These are phyloP conservation scores for Colletotrichum godetiae DNA, from an alignment of 2,329 filamentous ascomycete genomes.

Conservation along the genomic window DNA sequence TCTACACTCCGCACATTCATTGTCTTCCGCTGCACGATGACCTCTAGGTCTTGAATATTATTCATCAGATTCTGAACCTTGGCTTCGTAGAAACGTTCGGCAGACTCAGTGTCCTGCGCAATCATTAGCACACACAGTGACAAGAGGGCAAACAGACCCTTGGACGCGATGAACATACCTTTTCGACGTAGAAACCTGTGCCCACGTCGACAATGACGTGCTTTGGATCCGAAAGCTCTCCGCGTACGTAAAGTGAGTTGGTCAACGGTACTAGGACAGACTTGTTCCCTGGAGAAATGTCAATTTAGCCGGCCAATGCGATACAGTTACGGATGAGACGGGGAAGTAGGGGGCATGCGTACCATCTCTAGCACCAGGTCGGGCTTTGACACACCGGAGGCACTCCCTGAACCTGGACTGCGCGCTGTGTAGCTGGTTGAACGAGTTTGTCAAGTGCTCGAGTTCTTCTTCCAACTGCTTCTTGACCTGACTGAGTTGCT, in stretches of 20 bases:
- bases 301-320: background rate
- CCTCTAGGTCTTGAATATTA: slow-evolving; percentile 68
- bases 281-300: slow-evolving; percentile 42
- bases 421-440: slow-evolving; percentile 88
- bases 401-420: slow-evolving; percentile 95
- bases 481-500: slow-evolving; percentile 91
- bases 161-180: slow-evolving; percentile 61
- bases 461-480: slow-evolving; percentile 97
- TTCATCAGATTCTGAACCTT: slow-evolving; percentile 64
- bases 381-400: slow-evolving; percentile 75
- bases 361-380: slow-evolving; percentile 48
- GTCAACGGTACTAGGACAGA: slow-evolving; percentile 92
- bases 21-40: slow-evolving; percentile 76
- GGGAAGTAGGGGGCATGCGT: background rate
- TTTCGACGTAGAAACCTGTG: slow-evolving; percentile 95
- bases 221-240: slow-evolving; percentile 78
- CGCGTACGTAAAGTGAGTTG: slow-evolving; percentile 93
- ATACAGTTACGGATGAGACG: background rate
- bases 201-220: slow-evolving; percentile 92
- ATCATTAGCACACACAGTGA: background rate
- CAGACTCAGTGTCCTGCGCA: slow-evolving; percentile 54
- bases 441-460: slow-evolving; percentile 91
- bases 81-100: slow-evolving; percentile 66
- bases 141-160: background rate
- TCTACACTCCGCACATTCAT: slow-evolving; percentile 88